Evolutionary conservation across 139 green algal species (phyloP).

Genomic region (Chlorella sp.): DNA sequence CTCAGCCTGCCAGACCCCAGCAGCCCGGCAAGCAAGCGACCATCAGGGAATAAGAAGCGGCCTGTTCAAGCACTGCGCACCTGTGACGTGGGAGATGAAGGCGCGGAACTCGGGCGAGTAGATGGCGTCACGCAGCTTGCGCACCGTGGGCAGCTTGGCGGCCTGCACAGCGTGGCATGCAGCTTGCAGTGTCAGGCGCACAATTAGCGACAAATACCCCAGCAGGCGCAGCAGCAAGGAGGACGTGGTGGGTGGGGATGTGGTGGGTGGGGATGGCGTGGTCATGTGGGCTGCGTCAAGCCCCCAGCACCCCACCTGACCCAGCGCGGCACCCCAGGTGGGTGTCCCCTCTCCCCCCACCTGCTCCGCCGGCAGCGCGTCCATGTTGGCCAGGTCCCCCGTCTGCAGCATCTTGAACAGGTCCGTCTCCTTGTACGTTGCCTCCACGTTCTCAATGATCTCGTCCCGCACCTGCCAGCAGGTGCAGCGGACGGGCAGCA

Average conservation of each 20-base stretch:
- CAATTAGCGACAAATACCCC: no score
- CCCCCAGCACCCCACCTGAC: no score
- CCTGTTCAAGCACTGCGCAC: neutral
- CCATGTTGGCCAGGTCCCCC: slow-evolving; percentile 85
- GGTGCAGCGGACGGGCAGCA: neutral
- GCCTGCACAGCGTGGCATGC: neutral
- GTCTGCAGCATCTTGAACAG: slow-evolving; percentile 94
- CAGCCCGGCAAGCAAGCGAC: no score
- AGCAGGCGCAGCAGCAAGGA: no score
- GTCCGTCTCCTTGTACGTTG: slow-evolving; percentile 93
- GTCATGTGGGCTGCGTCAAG: no score
- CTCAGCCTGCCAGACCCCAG: no score
- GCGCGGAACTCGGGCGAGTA: slow-evolving; percentile 61
- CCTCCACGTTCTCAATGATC: slow-evolving; percentile 83
- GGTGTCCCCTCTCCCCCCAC: no score
- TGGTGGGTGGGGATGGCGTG: no score
- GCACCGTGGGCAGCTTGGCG: slow-evolving; percentile 73
- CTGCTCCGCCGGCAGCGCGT: slow-evolving; percentile 59
- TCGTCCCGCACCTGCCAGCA: slow-evolving; percentile 68
- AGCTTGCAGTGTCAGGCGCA: neutral
- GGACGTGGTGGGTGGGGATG: no score
- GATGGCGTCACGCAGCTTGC: slow-evolving; percentile 72
- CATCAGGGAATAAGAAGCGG: neutral
- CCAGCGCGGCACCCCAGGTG: no score
- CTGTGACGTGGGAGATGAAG: slow-evolving; percentile 20